Percentiles rank a stretch among this genome's conserved stretches.
These are phyloP conservation scores for Backusella tarrabulga DNA, from an alignment of 192 early-diverging fungal species.

Conservation along the genomic window DNA sequence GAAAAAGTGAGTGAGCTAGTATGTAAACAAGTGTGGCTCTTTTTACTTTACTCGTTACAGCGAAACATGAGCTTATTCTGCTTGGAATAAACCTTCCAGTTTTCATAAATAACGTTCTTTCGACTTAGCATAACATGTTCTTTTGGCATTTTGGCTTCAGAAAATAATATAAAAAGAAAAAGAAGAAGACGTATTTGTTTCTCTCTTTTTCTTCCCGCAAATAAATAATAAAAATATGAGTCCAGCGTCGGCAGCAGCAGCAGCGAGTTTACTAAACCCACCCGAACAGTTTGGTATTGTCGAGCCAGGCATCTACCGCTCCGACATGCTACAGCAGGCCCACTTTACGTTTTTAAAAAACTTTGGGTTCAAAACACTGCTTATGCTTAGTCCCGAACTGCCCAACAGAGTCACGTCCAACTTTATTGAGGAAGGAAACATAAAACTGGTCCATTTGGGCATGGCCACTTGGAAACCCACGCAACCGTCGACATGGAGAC, in stretches of 20 bases:
- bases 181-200: not conserved
- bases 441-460: constrained; percentile 67
- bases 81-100: constrained; percentile 42
- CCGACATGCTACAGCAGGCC: constrained; percentile 66
- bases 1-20: not conserved
- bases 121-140: constrained; percentile 14
- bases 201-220: not conserved
- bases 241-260: not conserved
- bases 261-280: constrained; percentile 42
- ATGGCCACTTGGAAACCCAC: constrained; percentile 68
- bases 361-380: constrained; percentile 73
- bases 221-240: not conserved
- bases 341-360: constrained; percentile 83
- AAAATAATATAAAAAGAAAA: not conserved
- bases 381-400: constrained; percentile 81
- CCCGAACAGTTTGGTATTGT: constrained; percentile 91
- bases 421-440: constrained; percentile 71
- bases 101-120: constrained; percentile 34
- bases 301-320: constrained; percentile 86
- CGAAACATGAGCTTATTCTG: constrained; percentile 39
- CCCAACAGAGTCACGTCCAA: constrained; percentile 72
- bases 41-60: constrained; percentile 24
- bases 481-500: constrained; percentile 73
- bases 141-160: not conserved
- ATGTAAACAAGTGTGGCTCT: not conserved